phyloP scores from a whole-genome alignment of 331 rosid species.

The Quercus tomentella region DNA sequence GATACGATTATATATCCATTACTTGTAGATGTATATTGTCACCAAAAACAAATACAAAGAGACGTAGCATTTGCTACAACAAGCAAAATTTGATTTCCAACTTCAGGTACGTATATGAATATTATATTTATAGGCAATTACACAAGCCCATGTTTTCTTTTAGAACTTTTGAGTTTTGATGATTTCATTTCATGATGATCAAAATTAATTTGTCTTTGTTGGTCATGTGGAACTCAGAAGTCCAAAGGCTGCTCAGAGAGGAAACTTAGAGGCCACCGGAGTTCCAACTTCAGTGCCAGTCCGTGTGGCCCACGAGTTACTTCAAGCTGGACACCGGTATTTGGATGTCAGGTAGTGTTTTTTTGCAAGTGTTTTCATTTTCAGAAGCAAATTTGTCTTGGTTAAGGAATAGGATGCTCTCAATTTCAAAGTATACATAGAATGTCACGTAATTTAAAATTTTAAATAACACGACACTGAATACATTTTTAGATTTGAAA shows the following conservation, averaged over 20 bases:
- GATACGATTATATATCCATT: neutral
- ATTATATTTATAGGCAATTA: neutral
- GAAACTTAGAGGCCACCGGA: conserved; percentile 41
- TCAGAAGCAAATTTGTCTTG: neutral
- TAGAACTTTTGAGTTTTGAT: neutral
- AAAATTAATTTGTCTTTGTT: neutral
- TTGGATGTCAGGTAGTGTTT: conserved; percentile 70
- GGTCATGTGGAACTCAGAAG: conserved; percentile 21
- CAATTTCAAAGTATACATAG: too few relatives aligned
- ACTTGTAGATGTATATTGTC: conserved; percentile 1
- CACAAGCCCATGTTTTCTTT: neutral
- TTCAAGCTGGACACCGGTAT: conserved; percentile 85
- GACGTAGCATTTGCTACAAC: neutral
- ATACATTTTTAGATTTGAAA: too few relatives aligned
- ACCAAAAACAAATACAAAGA: neutral
- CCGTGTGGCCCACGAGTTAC: conserved; percentile 78
- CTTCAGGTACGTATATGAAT: conserved; percentile 24
- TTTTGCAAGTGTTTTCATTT: neutral
- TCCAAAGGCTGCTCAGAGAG: conserved; percentile 33
- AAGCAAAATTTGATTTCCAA: conserved; percentile 13
- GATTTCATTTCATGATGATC: neutral
- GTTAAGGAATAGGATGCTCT: neutral
- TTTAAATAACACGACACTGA: too few relatives aligned
- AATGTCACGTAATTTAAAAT: too few relatives aligned
- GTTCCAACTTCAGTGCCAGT: conserved; percentile 84